These are phyloP conservation scores for Volutella citrinella DNA, from an alignment of 2,329 filamentous ascomycete genomes.

Conservation along the genomic window DNA sequence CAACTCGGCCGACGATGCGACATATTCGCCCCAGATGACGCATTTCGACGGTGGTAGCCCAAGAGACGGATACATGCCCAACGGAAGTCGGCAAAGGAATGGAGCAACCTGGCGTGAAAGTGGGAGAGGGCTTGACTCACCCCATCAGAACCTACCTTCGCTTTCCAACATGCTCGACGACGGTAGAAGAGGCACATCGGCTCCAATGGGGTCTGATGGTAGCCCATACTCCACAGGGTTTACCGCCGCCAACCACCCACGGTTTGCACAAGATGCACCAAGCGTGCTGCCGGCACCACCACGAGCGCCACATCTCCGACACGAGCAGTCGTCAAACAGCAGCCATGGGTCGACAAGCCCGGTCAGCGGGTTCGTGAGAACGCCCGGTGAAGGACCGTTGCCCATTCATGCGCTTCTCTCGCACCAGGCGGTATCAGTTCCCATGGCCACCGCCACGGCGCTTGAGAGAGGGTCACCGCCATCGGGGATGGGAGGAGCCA, in stretches of 20 bases:
- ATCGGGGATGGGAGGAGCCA: constrained; percentile 16
- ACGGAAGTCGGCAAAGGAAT: constrained; percentile 24
- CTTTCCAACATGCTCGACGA: constrained; percentile 47
- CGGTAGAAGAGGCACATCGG: constrained; percentile 19
- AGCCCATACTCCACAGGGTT: constrained; percentile 26
- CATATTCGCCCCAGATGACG: constrained; percentile 40
- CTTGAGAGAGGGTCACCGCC: constrained; percentile 20
- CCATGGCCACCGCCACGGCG: constrained; percentile 10
- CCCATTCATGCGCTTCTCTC: constrained; percentile 54
- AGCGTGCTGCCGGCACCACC: constrained; percentile 26
- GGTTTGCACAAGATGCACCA: constrained; percentile 23
- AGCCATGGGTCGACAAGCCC: constrained; percentile 42
- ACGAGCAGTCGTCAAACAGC: constrained; percentile 44
- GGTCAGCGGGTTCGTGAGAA: constrained; percentile 33
- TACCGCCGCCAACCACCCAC: constrained; percentile 28
- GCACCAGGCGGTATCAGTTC: constrained; percentile 30
- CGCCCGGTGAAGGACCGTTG: constrained; percentile 47
- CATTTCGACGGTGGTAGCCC: constrained; percentile 34
- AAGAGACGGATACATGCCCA: constrained; percentile 23
- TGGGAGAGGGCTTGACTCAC: constrained; percentile 15
- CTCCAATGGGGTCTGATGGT: constrained; percentile 16
- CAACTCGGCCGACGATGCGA: constrained; percentile 39
- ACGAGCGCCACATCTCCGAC: constrained; percentile 38
- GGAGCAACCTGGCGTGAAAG: constrained; percentile 27
- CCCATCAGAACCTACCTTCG: constrained; percentile 41